Percentiles rank a stretch among this genome's conserved stretches.
Evolutionary conservation across 2,329 filamentous ascomycete genomes (phyloP).

Genomic region (Arthrobotrys pseudoclavata): DNA sequence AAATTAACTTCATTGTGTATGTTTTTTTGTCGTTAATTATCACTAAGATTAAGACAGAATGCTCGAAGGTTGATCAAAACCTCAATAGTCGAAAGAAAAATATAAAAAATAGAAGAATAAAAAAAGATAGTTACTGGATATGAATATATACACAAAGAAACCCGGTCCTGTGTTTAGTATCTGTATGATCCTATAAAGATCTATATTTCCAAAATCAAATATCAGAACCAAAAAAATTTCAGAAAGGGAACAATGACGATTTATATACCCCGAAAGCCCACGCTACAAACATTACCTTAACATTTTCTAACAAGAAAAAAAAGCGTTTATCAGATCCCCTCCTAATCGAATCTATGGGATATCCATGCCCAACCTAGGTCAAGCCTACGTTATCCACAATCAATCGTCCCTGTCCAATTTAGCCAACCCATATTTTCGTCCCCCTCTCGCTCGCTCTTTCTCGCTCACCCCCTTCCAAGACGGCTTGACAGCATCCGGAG

Average conservation of each 20-base stretch:
- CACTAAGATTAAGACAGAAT: constrained; percentile 40
- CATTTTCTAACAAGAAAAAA: neutral
- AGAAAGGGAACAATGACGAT: constrained; percentile 28
- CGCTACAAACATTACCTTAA: neutral
- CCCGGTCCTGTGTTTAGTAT: constrained; percentile 12
- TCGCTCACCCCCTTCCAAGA: constrained; percentile 28
- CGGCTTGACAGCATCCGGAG: constrained; percentile 46
- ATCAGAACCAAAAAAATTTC: neutral
- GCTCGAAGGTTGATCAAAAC: constrained; percentile 42
- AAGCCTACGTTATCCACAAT: constrained; percentile 22
- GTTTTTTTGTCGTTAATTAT: constrained; percentile 27
- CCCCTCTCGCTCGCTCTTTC: constrained; percentile 24
- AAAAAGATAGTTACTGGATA: neutral
- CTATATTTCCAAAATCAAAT: neutral
- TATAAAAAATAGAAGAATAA: constrained; percentile 10
- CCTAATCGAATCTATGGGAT: neutral
- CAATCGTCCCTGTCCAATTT: constrained; percentile 22
- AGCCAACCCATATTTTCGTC: constrained; percentile 15
- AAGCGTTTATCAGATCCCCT: constrained; percentile 14
- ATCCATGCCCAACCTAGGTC: constrained; percentile 1
- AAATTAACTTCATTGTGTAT: constrained; percentile 42
- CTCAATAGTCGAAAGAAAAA: constrained; percentile 6
- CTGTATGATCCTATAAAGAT: constrained; percentile 28
- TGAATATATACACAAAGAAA: constrained; percentile 37
- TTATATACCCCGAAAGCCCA: constrained; percentile 37